Evolutionary conservation across 768 basidiomycete genomes (phyloP), one percentile per base, ranked within the genome.

Genomic region (Clitopilus hobsonii): DNA sequence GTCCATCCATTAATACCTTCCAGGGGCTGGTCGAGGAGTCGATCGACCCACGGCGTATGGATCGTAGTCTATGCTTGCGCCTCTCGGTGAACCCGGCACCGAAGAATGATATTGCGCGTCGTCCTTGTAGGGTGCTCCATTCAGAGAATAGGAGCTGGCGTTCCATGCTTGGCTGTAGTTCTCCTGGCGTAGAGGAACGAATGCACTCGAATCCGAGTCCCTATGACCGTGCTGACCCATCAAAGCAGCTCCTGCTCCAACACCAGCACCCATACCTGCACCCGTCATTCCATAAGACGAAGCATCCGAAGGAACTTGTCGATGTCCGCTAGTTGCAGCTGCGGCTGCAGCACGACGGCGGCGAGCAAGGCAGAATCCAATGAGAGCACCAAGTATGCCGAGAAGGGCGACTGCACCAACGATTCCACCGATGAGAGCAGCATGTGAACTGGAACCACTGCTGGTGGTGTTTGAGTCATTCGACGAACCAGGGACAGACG

Each of bases 101-200:
- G 41, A 45, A 45, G 41, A 6, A 18, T 18, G 10, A 20, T 18
- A 18, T 18, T 45, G 41, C n/a, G 18, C 60, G n/a, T 62, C 58
- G 50, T 75, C 74, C 24, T 59, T 61, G 55, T 74, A 73, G 16
- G 73, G 71, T 56, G 71, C 62, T 30, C 71, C 67, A 23, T 45
- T 45, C 59, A 86, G 64, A 61, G 74, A 79, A 29, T 67, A 65
- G 18, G 66, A 74, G 65, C 84, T 87, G 48, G 74, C 73, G 59
- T 82, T 82, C 84, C 84, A 86, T 49, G 78, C 74, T 60, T 74
- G 75, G 61, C 78, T 82, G 53, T 72, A 61, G 62, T 82, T 84
- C 54, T 79, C 80, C 65, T 85, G 85, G 60, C 82, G 80, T 62
- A 90, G 67, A n/a, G 88, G 88, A 51, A 86, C 73, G 63, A 89